A percentile compares a stretch with the other conserved stretches of the same genome.
These are phyloP conservation scores for Scedosporium aurantiacum DNA, from an alignment of 2,329 filamentous ascomycete species.

Conservation along the genomic window DNA sequence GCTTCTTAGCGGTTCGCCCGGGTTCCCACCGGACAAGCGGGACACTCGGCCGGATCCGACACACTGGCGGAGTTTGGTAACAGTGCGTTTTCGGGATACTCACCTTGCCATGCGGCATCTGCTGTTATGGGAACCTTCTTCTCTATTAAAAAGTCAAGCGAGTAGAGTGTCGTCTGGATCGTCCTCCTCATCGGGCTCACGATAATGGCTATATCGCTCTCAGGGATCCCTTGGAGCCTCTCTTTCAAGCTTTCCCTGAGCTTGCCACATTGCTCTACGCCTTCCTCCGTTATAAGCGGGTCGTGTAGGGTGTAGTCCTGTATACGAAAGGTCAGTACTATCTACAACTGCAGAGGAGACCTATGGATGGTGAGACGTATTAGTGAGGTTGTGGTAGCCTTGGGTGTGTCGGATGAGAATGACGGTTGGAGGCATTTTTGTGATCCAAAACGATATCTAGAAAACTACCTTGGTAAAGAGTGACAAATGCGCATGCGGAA, in stretches of 20 bases:
- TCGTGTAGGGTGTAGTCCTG: conserved; percentile 38
- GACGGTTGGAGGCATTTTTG: conserved; percentile 50
- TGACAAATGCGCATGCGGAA: too few relatives aligned
- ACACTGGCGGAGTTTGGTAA: neutral
- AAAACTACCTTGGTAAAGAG: too few relatives aligned
- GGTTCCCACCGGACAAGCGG: neutral
- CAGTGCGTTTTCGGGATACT: conserved; percentile 3
- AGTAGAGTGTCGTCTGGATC: conserved; percentile 49
- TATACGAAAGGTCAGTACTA: conserved; percentile 19
- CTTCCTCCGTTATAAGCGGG: conserved; percentile 37
- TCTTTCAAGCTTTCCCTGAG: conserved; percentile 31
- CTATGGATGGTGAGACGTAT: conserved; percentile 27
- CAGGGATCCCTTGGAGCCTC: conserved; percentile 19
- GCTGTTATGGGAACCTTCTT: conserved; percentile 42
- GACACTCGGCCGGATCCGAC: too few relatives aligned
- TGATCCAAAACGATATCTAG: conserved; percentile 43
- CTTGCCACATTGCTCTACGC: conserved; percentile 34
- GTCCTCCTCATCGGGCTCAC: conserved; percentile 56
- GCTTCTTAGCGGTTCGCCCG: too few relatives aligned
- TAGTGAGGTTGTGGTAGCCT: conserved; percentile 40
- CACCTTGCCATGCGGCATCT: conserved; percentile 56
- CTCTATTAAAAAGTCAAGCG: conserved; percentile 47
- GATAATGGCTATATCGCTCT: conserved; percentile 37
- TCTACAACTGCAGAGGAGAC: neutral
- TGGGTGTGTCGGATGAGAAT: conserved; percentile 88